Evolutionary conservation across 768 basidiomycete species (phyloP).

Genomic region (Agaricus blazei): DNA sequence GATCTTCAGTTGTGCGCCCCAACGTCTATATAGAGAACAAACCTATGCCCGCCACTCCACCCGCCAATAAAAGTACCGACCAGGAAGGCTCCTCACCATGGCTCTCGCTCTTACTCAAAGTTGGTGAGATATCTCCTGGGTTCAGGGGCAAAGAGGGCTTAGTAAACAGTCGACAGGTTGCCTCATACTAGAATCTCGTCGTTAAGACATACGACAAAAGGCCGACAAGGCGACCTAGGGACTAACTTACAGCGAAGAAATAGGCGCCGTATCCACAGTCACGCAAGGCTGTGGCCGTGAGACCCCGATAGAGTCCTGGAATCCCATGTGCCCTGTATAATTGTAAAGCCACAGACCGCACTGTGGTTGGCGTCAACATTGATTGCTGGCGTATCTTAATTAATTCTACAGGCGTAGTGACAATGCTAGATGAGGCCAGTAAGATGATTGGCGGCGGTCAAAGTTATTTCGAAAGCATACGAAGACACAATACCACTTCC

Average conservation of each 20-base stretch:
- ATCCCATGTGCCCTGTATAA: conserved; percentile 56
- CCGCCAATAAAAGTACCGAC: conserved; percentile 63
- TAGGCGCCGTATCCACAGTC: conserved; percentile 86
- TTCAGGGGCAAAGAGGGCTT: conserved; percentile 12
- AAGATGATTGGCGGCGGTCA: background rate
- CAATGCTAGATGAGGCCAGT: conserved; percentile 36
- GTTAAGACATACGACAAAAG: background rate
- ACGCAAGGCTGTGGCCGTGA: conserved; percentile 65
- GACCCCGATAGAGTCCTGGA: conserved; percentile 71
- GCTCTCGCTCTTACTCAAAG: conserved; percentile 37
- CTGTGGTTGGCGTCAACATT: conserved; percentile 40
- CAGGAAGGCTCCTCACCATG: conserved; percentile 35
- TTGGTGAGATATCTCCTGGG: conserved; percentile 19
- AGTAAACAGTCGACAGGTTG: conserved; percentile 47
- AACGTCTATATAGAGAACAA: background rate
- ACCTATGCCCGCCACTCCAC: conserved; percentile 70
- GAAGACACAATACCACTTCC: conserved; percentile 77
- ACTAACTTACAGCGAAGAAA: conserved; percentile 60
- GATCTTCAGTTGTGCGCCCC: background rate
- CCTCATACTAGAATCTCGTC: conserved; percentile 47
- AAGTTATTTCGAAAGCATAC: conserved; percentile 36
- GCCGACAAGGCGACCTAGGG: background rate
- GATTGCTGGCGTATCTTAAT: conserved; percentile 85
- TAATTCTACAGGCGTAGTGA: conserved; percentile 83
- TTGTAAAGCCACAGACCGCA: conserved; percentile 45